Evolutionary conservation across 306 rosid genomes (phyloP), one percentile per base, ranked within the genome.

Genomic region (Hippophae rhamnoides): DNA sequence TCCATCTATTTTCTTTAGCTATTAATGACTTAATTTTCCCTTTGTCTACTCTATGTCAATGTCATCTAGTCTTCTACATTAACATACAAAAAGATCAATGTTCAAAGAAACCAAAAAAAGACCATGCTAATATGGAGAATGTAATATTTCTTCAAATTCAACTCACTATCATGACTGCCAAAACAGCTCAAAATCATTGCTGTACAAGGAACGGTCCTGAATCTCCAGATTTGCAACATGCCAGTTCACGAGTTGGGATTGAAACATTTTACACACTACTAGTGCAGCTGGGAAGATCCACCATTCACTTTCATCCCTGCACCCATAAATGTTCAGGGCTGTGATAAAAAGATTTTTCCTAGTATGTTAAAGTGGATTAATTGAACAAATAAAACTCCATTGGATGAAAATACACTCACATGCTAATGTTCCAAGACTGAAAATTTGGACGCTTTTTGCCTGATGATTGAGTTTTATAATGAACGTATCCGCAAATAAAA

Each of bases 251-350:
- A 93, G 95, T 74, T 81, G 90, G 60, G 95, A 86, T 67, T 89
- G 99, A 70, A 88, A 77, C 51, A 84, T 56, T 81, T 93, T 93
- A 93, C 89, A 93, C 56, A 89, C 49, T 68, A 93, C 94, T 75
- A 93, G 64, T 65, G 90, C 95, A 12, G 80, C 72, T 2, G 97
- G 95, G 58, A 93, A 80, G 56, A 89, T 72, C 99, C 99, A 93
- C 99, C 99, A 93, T 74, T 93, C 99, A 65, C 92, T 88, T 65
- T 93, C 99, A 14, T 93, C 99, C 95, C 99, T 93, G 90, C 76
- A 62, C 61, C 61, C 57, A 76, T 63, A 63, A 18, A 18, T 18
- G 23, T 18, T 18, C 23, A 18, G 23, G 23, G 23, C 23, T 18
- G 23, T 18, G 23, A 18, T 18, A 18, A 18, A 18, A 18, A 18